Evolutionary conservation across 2,329 filamentous ascomycete species (phyloP).

Genomic region (Cordyceps javanica): DNA sequence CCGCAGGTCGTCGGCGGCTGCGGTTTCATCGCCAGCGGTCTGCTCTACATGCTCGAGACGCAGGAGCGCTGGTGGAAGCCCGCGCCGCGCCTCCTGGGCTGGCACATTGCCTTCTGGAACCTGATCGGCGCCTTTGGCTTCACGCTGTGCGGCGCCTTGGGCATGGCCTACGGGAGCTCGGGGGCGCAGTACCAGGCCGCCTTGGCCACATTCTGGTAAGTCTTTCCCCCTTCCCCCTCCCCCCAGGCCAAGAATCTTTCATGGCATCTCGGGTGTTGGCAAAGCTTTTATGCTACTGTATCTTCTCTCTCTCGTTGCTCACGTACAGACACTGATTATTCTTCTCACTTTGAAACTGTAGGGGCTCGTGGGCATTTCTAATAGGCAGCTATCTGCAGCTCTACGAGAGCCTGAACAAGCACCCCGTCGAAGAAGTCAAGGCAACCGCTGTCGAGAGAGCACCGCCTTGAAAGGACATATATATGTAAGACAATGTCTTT

Average conservation of each 20-base stretch:
- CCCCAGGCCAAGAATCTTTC: too few species aligned
- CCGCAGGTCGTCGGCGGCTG: constrained; percentile 56
- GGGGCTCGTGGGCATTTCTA: constrained; percentile 36
- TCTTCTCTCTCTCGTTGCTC: constrained; percentile 22
- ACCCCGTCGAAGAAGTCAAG: constrained; percentile 16
- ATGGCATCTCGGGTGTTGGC: too few species aligned
- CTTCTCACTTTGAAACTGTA: constrained; percentile 25
- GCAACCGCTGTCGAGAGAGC: neutral
- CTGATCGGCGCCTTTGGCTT: constrained; percentile 51
- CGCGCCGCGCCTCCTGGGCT: constrained; percentile 50
- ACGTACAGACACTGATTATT: constrained; percentile 40
- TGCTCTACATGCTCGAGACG: constrained; percentile 61
- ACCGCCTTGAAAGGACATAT: neutral
- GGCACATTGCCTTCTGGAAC: constrained; percentile 64
- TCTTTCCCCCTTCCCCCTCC: too few species aligned
- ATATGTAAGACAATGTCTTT: neutral
- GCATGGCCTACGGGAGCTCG: constrained; percentile 17
- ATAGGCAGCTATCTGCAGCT: constrained; percentile 21
- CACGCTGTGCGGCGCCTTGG: constrained; percentile 55
- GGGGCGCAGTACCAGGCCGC: constrained; percentile 2
- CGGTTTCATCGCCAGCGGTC: constrained; percentile 53
- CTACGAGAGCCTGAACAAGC: constrained; percentile 22
- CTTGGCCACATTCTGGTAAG: constrained; percentile 32
- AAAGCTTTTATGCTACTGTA: too few species aligned
- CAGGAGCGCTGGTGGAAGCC: constrained; percentile 58